Evolutionary conservation across 179 eudicot species (phyloP).

Genomic region (Beta lomatogona): DNA sequence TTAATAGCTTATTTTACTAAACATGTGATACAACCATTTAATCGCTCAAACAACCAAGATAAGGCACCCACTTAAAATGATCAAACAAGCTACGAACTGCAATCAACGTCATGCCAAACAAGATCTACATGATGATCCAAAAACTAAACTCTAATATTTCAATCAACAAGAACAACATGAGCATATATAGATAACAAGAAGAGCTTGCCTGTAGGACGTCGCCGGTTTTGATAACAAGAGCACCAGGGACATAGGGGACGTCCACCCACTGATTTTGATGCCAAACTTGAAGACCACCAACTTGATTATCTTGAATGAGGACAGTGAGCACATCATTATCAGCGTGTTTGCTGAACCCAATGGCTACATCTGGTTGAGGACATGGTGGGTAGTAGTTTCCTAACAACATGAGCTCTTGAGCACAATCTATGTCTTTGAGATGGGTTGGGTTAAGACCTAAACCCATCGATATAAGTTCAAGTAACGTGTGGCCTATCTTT

Average conservation of each 20-base stretch:
- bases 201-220: constrained; percentile 1
- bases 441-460: constrained; percentile 28
- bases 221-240: constrained; percentile 5
- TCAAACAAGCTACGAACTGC: too few relatives aligned
- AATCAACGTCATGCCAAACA: too few relatives aligned
- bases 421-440: constrained; percentile 25
- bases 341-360: constrained; percentile 29
- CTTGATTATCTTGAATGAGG: constrained; percentile 29
- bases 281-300: constrained; percentile 44
- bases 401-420: constrained; percentile 10
- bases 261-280: constrained; percentile 38
- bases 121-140: too few relatives aligned
- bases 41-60: too few relatives aligned
- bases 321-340: constrained; percentile 35
- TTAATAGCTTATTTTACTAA: too few relatives aligned
- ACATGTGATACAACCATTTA: too few relatives aligned
- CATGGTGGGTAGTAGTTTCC: constrained; percentile 38
- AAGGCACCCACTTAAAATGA: too few relatives aligned
- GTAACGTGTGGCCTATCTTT: constrained; percentile 21
- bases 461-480: constrained; percentile 35
- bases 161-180: too few relatives aligned
- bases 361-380: constrained; percentile 39
- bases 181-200: background rate
- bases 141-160: too few relatives aligned
- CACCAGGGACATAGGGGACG: constrained; percentile 7